phyloP scores from a whole-genome alignment of 768 basidiomycete species.

The Mrakia blollopis region DNA sequence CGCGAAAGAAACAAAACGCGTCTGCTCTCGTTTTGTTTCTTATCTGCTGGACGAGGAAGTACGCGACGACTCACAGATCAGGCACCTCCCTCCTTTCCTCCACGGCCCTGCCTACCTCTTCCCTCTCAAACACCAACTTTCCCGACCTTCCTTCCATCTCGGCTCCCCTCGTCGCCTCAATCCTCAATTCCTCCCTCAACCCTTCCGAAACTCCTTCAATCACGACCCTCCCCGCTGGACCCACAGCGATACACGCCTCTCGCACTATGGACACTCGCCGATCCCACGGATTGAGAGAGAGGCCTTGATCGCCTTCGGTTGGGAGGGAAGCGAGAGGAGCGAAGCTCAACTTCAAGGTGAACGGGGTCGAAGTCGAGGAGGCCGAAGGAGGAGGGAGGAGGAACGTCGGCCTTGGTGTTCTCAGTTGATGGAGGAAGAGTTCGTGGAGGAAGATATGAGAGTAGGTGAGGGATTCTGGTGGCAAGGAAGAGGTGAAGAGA shows the following conservation, averaged over 20 bases:
- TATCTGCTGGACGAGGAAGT: too few relatives aligned
- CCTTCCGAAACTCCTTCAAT: neutral
- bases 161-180: neutral
- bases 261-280: neutral
- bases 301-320: constrained; percentile 11
- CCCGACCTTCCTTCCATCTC: neutral
- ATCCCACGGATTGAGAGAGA: constrained; percentile 24
- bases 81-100: constrained; percentile 18
- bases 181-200: neutral
- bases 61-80: constrained; percentile 17
- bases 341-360: neutral
- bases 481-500: neutral
- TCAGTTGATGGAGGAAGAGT: neutral
- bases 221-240: neutral
- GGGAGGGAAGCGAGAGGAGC: neutral
- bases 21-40: too few relatives aligned
- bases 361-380: neutral
- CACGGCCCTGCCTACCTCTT: neutral
- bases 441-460: neutral
- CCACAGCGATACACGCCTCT: neutral
- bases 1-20: neutral
- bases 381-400: neutral
- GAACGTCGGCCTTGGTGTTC: neutral
- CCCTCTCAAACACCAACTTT: neutral
- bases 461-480: neutral